Evolutionary conservation across 1,139 yeast genomes (phyloP).

Genomic region (Yamadazyma dushanensis): DNA sequence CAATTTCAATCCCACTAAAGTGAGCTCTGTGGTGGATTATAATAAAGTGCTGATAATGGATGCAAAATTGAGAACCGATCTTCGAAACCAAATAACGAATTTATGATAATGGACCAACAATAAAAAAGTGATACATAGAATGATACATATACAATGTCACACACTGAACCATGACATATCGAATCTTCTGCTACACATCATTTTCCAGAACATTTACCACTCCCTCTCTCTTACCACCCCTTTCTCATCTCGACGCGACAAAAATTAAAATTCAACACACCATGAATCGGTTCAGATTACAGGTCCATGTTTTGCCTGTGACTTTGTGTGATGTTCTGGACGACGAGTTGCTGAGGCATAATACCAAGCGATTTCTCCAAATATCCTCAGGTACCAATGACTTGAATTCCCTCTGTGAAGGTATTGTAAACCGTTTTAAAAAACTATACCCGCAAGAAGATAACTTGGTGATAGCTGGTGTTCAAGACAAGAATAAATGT

Average conservation of each 20-base stretch:
- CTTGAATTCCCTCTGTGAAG: slow-evolving; percentile 49
- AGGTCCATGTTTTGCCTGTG: slow-evolving; percentile 40
- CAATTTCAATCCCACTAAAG: slow-evolving; percentile 21
- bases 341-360: slow-evolving; percentile 12
- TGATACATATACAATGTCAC: too few relatives aligned
- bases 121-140: too few relatives aligned
- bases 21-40: slow-evolving; percentile 14
- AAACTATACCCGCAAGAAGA: slow-evolving; percentile 65
- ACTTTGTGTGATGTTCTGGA: slow-evolving; percentile 14
- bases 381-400: slow-evolving; percentile 49
- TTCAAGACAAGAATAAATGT: slow-evolving; percentile 66
- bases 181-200: neutral
- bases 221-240: neutral
- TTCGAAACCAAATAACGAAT: too few relatives aligned
- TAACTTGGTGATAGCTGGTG: slow-evolving; percentile 49
- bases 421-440: slow-evolving; percentile 50
- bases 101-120: too few relatives aligned
- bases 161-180: too few relatives aligned
- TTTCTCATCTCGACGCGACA: neutral
- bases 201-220: neutral
- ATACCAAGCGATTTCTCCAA: slow-evolving; percentile 56
- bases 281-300: slow-evolving; percentile 36
- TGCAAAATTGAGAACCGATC: too few relatives aligned
- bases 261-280: neutral
- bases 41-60: neutral